Conservation (phyloP, 257 asterid species). For the Leonotis leonurus region DNA sequence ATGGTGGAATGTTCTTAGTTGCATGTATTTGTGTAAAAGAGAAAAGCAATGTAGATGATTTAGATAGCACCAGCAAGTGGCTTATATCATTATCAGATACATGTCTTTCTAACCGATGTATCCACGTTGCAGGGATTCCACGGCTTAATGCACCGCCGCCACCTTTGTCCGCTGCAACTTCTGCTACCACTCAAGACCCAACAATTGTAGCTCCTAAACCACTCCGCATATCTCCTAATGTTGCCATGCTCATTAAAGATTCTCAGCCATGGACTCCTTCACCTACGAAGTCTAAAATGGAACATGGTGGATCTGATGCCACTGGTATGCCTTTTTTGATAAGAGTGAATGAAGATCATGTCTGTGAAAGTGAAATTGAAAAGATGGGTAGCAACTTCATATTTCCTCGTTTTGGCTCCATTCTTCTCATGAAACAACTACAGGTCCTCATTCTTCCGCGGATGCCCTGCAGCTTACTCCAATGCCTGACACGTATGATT, state of each 20-base stretch:
- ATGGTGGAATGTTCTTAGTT: no score
- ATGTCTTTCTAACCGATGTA: slow-evolving; percentile 13
- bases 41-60: no score
- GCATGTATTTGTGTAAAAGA: no score
- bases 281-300: slow-evolving; percentile 88
- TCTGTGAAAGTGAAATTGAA: slow-evolving; percentile 1
- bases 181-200: slow-evolving; percentile 43
- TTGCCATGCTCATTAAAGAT: slow-evolving; percentile 74
- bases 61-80: no score
- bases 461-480: slow-evolving; percentile 76
- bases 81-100: no score
- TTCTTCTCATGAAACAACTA: slow-evolving; percentile 50
- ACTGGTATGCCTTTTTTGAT: slow-evolving; percentile 38
- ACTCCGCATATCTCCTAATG: slow-evolving; percentile 71
- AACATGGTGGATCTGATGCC: slow-evolving; percentile 55
- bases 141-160: slow-evolving; percentile 98
- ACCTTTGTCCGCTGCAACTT: slow-evolving; percentile 44
- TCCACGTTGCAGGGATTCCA: slow-evolving; percentile 72
- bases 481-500: slow-evolving; percentile 86
- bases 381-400: slow-evolving; percentile 1
- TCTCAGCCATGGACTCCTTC: slow-evolving; percentile 99
- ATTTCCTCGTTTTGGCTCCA: slow-evolving; percentile 14
- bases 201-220: slow-evolving; percentile 75
- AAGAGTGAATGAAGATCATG: slow-evolving; percentile 13
- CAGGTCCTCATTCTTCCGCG: slow-evolving; percentile 82